A percentile compares a stretch with the other conserved stretches of the same genome.
phyloP scores from a whole-genome alignment of 106 monocot genomes.

The Phalaenopsis aphrodite region DNA sequence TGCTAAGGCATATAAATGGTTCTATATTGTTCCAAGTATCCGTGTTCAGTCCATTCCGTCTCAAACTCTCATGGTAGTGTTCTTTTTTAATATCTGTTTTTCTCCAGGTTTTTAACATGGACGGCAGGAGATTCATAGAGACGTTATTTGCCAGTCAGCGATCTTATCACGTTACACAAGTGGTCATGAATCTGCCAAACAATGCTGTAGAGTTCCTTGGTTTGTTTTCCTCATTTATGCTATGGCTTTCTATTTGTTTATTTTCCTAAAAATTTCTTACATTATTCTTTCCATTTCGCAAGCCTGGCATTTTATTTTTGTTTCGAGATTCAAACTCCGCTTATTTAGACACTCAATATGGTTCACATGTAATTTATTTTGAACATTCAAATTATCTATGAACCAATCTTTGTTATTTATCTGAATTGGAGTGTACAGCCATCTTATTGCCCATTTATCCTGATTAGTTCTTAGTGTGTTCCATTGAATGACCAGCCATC shows the following conservation, averaged over 20 bases:
- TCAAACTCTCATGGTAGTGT: not conserved
- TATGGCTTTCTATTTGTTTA: not conserved
- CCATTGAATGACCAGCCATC: not conserved
- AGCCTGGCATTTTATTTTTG: not conserved
- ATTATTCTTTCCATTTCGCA: not conserved
- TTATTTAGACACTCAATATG: not conserved
- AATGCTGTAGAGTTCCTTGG: slow-evolving; percentile 83
- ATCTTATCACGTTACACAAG: slow-evolving; percentile 47
- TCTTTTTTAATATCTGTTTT: not conserved
- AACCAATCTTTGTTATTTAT: not conserved
- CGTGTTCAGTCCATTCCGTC: not conserved
- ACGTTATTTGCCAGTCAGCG: slow-evolving; percentile 37
- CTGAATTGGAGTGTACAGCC: not conserved
- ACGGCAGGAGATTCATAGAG: slow-evolving; percentile 81
- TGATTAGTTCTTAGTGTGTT: not conserved
- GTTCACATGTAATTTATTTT: not conserved
- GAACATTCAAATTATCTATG: not conserved
- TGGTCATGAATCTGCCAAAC: slow-evolving; percentile 93
- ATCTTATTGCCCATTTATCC: not conserved
- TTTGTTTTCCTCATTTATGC: slow-evolving; percentile 16
- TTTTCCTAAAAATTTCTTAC: not conserved
- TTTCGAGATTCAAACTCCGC: not conserved
- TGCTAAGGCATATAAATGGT: not conserved
- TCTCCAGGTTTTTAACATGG: slow-evolving; percentile 92
- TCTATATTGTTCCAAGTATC: not conserved